These are phyloP conservation scores for Sistotremastrum niveocremeum DNA, from an alignment of 768 basidiomycete genomes.

Conservation along the genomic window DNA sequence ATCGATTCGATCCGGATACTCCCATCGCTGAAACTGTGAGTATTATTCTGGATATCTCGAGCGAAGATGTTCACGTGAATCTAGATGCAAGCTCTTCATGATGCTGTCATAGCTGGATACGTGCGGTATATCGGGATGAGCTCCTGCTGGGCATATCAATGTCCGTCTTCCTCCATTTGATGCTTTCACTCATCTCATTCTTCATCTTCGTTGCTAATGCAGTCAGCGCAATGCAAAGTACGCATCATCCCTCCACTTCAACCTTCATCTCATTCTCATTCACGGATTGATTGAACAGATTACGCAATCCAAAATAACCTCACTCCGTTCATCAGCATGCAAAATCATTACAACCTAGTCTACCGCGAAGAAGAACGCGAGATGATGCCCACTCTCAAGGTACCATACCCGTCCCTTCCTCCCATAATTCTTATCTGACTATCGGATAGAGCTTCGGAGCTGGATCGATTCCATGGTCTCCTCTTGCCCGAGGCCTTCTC, in stretches of 20 bases:
- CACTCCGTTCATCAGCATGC: slow-evolving; percentile 26
- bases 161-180: slow-evolving; percentile 9
- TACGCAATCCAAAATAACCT: slow-evolving; percentile 29
- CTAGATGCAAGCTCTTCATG: slow-evolving; percentile 36
- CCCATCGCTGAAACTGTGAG: slow-evolving; percentile 26
- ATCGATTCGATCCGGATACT: slow-evolving; percentile 28
- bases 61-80: background rate
- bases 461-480: slow-evolving; percentile 33
- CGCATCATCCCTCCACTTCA: background rate
- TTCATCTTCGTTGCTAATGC: slow-evolving; percentile 1
- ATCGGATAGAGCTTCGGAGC: slow-evolving; percentile 25
- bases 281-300: slow-evolving; percentile 10
- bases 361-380: slow-evolving; percentile 57
- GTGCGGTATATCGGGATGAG: slow-evolving; percentile 34
- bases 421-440: background rate
- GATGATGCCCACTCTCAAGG: slow-evolving; percentile 48
- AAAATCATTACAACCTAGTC: slow-evolving; percentile 48
- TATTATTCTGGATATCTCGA: background rate
- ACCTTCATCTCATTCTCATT: background rate
- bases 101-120: slow-evolving; percentile 35
- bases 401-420: slow-evolving; percentile 6
- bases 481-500: slow-evolving; percentile 24
- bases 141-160: slow-evolving; percentile 29
- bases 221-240: slow-evolving; percentile 30
- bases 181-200: background rate